A percentile compares a stretch with the other conserved stretches of the same genome.
phyloP scores from a whole-genome alignment of 768 basidiomycete species.

The Sutorius australiensis region DNA sequence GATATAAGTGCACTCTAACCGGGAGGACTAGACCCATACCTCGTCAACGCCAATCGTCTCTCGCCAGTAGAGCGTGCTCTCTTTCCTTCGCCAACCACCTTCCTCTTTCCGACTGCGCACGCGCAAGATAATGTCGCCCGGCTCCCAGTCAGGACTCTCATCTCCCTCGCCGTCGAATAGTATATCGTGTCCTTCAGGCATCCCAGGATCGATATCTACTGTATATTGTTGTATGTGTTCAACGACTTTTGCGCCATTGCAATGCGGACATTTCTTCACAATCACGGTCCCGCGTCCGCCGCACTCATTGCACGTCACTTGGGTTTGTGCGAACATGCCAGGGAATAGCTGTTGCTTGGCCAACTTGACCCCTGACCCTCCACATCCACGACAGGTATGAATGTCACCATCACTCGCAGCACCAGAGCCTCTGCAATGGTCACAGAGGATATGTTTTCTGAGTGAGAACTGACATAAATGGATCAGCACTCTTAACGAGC shows the following conservation, averaged over 20 bases:
- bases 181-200: conserved; percentile 91
- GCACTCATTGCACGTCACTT: conserved; percentile 80
- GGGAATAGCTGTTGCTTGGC: conserved; percentile 92
- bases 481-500: neutral
- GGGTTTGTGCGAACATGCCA: conserved; percentile 91
- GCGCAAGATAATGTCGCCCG: conserved; percentile 88
- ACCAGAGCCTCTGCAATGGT: conserved; percentile 94
- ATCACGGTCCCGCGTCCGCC: conserved; percentile 80
- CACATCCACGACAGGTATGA: conserved; percentile 79
- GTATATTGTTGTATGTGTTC: conserved; percentile 80
- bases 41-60: conserved; percentile 91
- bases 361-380: conserved; percentile 80
- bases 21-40: conserved; percentile 33
- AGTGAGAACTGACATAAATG: conserved; percentile 72
- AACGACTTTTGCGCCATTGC: conserved; percentile 75
- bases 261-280: conserved; percentile 75
- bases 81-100: conserved; percentile 87
- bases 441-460: conserved; percentile 88
- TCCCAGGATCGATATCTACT: conserved; percentile 80
- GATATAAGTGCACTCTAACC: neutral
- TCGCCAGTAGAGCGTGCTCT: conserved; percentile 86
- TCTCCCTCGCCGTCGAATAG: conserved; percentile 97
- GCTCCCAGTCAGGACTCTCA: conserved; percentile 93
- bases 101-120: conserved; percentile 73
- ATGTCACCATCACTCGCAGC: conserved; percentile 88